Evolutionary conservation across 225 moss, liverwort and hornwort species (phyloP), one percentile per base, ranked within the genome.

Genomic region (Pleurozium schreberi): DNA sequence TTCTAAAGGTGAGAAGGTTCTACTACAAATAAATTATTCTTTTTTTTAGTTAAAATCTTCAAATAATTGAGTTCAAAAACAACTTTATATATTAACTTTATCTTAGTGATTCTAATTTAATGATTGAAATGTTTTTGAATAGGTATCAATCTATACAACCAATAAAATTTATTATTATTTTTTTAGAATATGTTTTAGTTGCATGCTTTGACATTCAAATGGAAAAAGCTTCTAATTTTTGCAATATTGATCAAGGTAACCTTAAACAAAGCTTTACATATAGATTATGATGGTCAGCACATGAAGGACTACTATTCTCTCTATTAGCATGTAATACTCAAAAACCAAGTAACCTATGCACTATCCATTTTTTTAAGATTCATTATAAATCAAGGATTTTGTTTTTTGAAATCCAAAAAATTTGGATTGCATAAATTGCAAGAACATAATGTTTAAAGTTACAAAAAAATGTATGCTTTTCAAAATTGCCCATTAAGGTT

Each of bases 1-100:
- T 28, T 0, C 9, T 3, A 10, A 73, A 28, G 30, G 4, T 6
- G 0, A 26, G 1, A 26, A 70, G 8, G 3, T 26, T 70, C 5
- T 70, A 3, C 42, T 40, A 22, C 18, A 18, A n/a, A 9, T 16
- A 64, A 64, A 33, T 64, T 5, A 33, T 65, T 18, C 8, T 36
- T 11, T 66, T 18, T 68, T 68, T 20, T 23, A 4, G 12, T 69
- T 22, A 59, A 23, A 10, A 22, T 59, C 9, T 59, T 59, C 17
- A 9, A 59, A 73, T 45, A 45, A 30, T 18, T 28, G 5, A 73
- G 1, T 28, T 30, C 6, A 47, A 47, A 30, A 28, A 9, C 3
- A 1, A 28, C 6, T 27, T 71, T 10, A 3, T 10, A 28, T 18
- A 18, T 19, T 57, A 6, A 57, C 57, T 19, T 20, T 20, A 57